These are phyloP conservation scores for Paramecium caudatum DNA, from an alignment of 73 alveolate species.

Conservation along the genomic window DNA sequence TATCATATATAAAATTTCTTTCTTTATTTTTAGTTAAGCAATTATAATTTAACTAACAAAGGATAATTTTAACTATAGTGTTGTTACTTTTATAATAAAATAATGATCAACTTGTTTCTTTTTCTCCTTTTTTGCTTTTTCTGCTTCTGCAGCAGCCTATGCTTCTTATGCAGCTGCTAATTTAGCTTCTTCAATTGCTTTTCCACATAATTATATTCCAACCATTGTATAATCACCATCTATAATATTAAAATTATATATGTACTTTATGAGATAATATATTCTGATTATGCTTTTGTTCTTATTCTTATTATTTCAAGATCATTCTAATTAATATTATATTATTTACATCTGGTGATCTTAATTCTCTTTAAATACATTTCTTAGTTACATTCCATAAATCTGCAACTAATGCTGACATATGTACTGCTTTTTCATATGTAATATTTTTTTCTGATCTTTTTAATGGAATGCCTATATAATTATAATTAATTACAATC, in stretches of 20 bases:
- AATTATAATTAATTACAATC: constrained; percentile 1
- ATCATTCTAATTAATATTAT: constrained; percentile 43
- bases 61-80: too few relatives aligned
- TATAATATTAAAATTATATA: background rate
- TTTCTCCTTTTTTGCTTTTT: constrained; percentile 61
- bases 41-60: too few relatives aligned
- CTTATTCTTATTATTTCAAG: constrained; percentile 72
- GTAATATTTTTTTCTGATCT: constrained; percentile 73
- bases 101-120: constrained; percentile 33
- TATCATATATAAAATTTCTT: too few relatives aligned
- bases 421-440: constrained; percentile 75
- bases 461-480: constrained; percentile 62
- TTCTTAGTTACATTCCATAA: constrained; percentile 74
- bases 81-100: constrained; percentile 1
- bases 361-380: constrained; percentile 71
- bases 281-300: constrained; percentile 70
- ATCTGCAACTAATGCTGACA: constrained; percentile 75
- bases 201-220: constrained; percentile 63
- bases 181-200: constrained; percentile 62
- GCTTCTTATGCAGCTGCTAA: constrained; percentile 53
- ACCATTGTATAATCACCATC: constrained; percentile 75
- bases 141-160: constrained; percentile 60
- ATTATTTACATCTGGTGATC: constrained; percentile 61
- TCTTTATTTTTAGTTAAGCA: too few relatives aligned
- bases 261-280: constrained; percentile 66